Evolutionary conservation across 257 asterid genomes (phyloP).

Genomic region (Solanum megistacrolobum): DNA sequence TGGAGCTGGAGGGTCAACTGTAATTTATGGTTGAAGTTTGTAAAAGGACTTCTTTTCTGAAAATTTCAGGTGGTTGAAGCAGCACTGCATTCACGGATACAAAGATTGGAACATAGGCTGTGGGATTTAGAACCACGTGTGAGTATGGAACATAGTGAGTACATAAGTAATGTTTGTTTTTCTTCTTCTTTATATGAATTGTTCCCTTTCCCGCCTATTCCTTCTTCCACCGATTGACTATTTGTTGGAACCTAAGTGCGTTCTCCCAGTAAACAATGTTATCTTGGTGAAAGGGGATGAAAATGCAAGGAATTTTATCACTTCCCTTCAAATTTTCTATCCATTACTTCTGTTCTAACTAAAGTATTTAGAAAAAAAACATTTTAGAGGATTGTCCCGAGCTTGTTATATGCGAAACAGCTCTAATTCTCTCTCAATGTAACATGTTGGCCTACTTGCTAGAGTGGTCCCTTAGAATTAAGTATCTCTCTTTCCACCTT

Average conservation of each 20-base stretch:
- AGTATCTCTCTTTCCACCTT: not conserved
- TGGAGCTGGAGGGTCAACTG: not conserved
- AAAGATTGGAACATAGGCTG: conserved; percentile 64
- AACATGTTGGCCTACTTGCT: not conserved
- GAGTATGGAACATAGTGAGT: conserved; percentile 46
- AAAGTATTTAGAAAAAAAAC: not conserved
- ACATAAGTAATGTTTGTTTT: not conserved
- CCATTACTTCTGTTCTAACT: not conserved
- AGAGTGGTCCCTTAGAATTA: not conserved
- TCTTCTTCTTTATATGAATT: not conserved
- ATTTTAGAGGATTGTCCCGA: not conserved
- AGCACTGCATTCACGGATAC: conserved; percentile 87
- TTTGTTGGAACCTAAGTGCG: not conserved
- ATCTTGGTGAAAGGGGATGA: not conserved
- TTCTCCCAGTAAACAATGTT: not conserved
- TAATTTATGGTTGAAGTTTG: conserved; percentile 5
- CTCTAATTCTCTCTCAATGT: not conserved
- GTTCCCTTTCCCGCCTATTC: not conserved
- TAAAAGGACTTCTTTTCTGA: conserved; percentile 10
- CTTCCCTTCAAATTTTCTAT: not conserved
- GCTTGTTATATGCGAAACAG: not conserved
- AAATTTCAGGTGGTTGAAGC: conserved; percentile 93
- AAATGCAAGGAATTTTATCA: not conserved
- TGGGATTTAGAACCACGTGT: conserved; percentile 94
- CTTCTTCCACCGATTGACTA: not conserved